These are phyloP conservation scores for Rhynchosporium secalis DNA, from an alignment of 2,329 filamentous ascomycete genomes.

Conservation along the genomic window DNA sequence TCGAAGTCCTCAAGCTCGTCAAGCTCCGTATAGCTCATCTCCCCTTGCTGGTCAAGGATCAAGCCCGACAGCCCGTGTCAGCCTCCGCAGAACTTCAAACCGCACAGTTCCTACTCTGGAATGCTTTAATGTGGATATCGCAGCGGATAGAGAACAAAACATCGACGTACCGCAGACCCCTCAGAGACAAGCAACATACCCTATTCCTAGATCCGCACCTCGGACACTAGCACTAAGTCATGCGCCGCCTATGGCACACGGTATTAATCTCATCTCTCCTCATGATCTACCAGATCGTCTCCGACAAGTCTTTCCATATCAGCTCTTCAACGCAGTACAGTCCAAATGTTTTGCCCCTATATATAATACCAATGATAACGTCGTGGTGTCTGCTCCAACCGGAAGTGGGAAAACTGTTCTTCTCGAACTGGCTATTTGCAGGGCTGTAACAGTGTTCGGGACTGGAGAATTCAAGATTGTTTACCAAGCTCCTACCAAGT, in stretches of 20 bases:
- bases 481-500: slow-evolving; percentile 84
- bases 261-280: slow-evolving; percentile 59
- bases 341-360: slow-evolving; percentile 72
- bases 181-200: slow-evolving; percentile 10
- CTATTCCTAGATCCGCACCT: slow-evolving; percentile 5
- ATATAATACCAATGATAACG: slow-evolving; percentile 69
- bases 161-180: slow-evolving; percentile 21
- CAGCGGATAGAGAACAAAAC: slow-evolving; percentile 6
- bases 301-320: slow-evolving; percentile 68
- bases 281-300: slow-evolving; percentile 68
- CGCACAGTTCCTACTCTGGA: slow-evolving; percentile 13
- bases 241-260: slow-evolving; percentile 42
- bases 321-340: slow-evolving; percentile 78
- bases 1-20: slow-evolving; percentile 23
- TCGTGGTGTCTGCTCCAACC: slow-evolving; percentile 79
- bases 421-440: slow-evolving; percentile 80
- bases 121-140: slow-evolving; percentile 1
- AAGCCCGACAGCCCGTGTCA: slow-evolving; percentile 36
- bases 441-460: slow-evolving; percentile 57
- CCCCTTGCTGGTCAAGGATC: slow-evolving; percentile 29
- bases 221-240: slow-evolving; percentile 29
- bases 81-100: slow-evolving; percentile 29
- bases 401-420: slow-evolving; percentile 84
- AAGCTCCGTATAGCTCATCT: slow-evolving; percentile 25
- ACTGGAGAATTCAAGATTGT: slow-evolving; percentile 73